A percentile compares a stretch with the other conserved stretches of the same genome.
phyloP scores from a whole-genome alignment of 768 basidiomycete genomes.

The Chiua virens region DNA sequence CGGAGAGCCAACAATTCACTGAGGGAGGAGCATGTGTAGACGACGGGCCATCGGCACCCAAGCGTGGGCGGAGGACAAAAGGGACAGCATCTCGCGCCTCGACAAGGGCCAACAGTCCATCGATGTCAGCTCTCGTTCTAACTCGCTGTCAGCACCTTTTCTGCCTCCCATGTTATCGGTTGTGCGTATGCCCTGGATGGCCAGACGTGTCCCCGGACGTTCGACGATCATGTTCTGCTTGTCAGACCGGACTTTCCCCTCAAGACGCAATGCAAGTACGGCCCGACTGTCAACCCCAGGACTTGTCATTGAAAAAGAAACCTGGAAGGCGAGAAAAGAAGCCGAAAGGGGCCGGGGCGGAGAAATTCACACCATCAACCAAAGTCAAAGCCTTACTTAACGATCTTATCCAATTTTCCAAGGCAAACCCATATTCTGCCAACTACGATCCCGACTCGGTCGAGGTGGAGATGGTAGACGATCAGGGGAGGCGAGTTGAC shows the following conservation, averaged over 20 bases:
- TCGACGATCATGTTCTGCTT: conserved; percentile 72
- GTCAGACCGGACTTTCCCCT: conserved; percentile 64
- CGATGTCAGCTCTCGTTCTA: conserved; percentile 62
- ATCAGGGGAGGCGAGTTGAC: conserved; percentile 66
- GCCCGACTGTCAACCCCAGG: conserved; percentile 49
- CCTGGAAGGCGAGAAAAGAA: conserved; percentile 64
- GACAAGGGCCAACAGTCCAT: conserved; percentile 75
- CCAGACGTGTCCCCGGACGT: conserved; percentile 62
- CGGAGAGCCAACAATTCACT: conserved; percentile 40
- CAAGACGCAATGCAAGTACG: conserved; percentile 84
- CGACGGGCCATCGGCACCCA: conserved; percentile 49
- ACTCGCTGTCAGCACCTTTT: conserved; percentile 95
- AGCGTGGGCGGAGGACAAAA: conserved; percentile 57
- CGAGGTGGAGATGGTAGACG: conserved; percentile 78
- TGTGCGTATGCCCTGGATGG: conserved; percentile 78
- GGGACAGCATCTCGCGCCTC: conserved; percentile 58
- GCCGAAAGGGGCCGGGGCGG: conserved; percentile 49
- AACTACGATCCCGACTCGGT: conserved; percentile 80
- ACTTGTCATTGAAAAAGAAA: conserved; percentile 57
- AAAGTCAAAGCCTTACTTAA: conserved; percentile 82
- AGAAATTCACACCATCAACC: conserved; percentile 75
- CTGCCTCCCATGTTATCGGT: conserved; percentile 83
- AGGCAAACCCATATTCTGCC: conserved; percentile 77
- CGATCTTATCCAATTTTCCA: conserved; percentile 81
- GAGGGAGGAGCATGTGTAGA: conserved; percentile 48